Conservation (phyloP, 768 basidiomycete genomes). For the Pulveroboletus frians region DNA sequence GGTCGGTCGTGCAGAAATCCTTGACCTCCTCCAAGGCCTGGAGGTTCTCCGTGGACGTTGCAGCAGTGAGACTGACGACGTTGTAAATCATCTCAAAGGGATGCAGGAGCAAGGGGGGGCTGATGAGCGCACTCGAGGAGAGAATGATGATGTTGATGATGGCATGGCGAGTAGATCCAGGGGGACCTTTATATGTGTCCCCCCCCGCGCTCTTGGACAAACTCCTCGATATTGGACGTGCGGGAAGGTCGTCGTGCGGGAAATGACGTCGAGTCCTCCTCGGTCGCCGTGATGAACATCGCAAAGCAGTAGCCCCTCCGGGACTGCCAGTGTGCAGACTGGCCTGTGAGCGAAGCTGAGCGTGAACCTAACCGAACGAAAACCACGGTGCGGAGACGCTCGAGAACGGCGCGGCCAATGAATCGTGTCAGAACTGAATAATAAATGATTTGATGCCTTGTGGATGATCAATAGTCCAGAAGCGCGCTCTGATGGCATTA, state of each 20-base stretch:
- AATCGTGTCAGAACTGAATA: slow-evolving; percentile 8
- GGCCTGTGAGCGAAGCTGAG: slow-evolving; percentile 18
- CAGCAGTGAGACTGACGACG: slow-evolving; percentile 41
- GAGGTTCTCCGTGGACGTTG: slow-evolving; percentile 43
- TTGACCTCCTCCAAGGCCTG: slow-evolving; percentile 50
- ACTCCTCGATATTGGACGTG: slow-evolving; percentile 15
- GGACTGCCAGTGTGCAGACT: slow-evolving; percentile 9
- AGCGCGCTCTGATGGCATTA: slow-evolving; percentile 8
- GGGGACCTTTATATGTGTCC: slow-evolving; percentile 20
- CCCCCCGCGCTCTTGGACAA: slow-evolving; percentile 2
- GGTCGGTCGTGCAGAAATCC: slow-evolving; percentile 48
- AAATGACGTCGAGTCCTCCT: slow-evolving; percentile 17
- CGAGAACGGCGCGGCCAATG: slow-evolving; percentile 12
- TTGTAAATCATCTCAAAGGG: slow-evolving; percentile 22
- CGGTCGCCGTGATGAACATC: slow-evolving; percentile 23
- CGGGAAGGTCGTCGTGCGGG: slow-evolving; percentile 14
- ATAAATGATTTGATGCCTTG: slow-evolving; percentile 14
- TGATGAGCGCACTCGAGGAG: slow-evolving; percentile 6
- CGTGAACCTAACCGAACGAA: slow-evolving; percentile 20
- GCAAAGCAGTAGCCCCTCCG: slow-evolving; percentile 12
- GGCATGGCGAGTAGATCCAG: slow-evolving; percentile 9
- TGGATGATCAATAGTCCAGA: slow-evolving; percentile 8
- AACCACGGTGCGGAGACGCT: slow-evolving; percentile 21
- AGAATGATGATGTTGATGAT: slow-evolving; percentile 13
- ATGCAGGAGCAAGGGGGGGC: background rate